Conservation (phyloP, 1,284 basidiomycete genomes). For the Anthracocystis walkeri region DNA sequence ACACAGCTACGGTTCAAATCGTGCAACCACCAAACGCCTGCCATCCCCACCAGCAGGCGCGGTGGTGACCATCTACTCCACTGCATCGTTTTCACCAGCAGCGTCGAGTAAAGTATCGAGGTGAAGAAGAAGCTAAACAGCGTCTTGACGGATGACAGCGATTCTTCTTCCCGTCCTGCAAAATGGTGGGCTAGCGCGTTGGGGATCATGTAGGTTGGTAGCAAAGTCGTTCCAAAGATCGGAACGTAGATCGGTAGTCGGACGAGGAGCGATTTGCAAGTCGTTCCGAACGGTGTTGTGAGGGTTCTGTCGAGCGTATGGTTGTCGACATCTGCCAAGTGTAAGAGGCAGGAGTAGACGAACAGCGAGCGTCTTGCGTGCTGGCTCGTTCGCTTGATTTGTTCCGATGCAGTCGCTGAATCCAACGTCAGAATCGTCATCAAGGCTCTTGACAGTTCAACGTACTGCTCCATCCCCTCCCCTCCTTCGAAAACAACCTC, state of each 20-base stretch:
- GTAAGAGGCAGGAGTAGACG: constrained; percentile 24
- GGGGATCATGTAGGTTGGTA: constrained; percentile 43
- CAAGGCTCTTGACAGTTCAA: constrained; percentile 26
- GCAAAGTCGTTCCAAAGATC: constrained; percentile 27
- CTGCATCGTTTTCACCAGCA: constrained; percentile 33
- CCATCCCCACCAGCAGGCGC: constrained; percentile 31
- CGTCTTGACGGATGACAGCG: constrained; percentile 40
- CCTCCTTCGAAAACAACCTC: constrained; percentile 80
- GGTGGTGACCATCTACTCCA: constrained; percentile 34
- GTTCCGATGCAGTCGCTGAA: no score
- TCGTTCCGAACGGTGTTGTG: background rate
- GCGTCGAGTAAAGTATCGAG: constrained; percentile 14
- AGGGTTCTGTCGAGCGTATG: constrained; percentile 9
- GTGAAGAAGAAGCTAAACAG: constrained; percentile 39
- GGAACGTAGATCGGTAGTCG: constrained; percentile 33
- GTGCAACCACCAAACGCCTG: constrained; percentile 31
- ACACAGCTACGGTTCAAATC: constrained; percentile 29
- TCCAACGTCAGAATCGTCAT: constrained; percentile 29
- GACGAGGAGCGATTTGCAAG: constrained; percentile 16
- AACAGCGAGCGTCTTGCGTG: constrained; percentile 27
- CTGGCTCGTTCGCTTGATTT: constrained; percentile 3
- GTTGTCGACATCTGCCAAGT: constrained; percentile 26
- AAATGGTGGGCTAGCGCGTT: constrained; percentile 34
- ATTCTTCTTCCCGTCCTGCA: constrained; percentile 44
- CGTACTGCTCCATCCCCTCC: constrained; percentile 25